Conservation (phyloP, 352 stramenopile genomes). For the Globisporangium takayamanum region DNA sequence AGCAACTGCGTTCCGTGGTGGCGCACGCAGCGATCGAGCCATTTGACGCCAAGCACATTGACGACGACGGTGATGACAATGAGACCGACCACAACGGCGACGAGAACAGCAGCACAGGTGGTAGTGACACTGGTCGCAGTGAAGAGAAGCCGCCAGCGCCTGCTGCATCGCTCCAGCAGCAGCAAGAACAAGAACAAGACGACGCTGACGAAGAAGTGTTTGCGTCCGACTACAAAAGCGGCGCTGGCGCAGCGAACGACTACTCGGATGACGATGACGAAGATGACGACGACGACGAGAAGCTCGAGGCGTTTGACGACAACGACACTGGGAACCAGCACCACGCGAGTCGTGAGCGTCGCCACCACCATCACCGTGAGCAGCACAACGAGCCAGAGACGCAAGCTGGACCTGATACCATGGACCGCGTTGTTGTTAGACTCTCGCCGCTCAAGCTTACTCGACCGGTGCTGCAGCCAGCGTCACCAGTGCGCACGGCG, state of each 20-base stretch:
- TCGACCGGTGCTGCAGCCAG: background rate
- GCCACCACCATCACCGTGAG: constrained; percentile 2
- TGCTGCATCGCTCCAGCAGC: background rate
- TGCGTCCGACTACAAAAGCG: constrained; percentile 15
- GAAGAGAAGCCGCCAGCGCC: constrained; percentile 1
- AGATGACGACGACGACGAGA: constrained; percentile 23
- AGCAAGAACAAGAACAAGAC: constrained; percentile 13
- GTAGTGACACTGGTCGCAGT: background rate
- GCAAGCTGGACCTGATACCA: background rate
- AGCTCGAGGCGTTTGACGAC: constrained; percentile 37
- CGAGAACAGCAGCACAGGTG: background rate
- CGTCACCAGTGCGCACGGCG: constrained; percentile 8
- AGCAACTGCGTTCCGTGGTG: background rate
- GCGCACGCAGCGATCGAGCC: constrained; percentile 11
- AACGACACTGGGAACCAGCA: constrained; percentile 12
- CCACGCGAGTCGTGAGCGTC: constrained; percentile 4
- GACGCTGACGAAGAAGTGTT: constrained; percentile 15
- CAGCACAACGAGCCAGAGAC: constrained; percentile 1
- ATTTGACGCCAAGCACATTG: constrained; percentile 13
- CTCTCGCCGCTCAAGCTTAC: constrained; percentile 29
- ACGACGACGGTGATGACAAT: constrained; percentile 15
- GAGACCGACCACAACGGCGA: constrained; percentile 10
- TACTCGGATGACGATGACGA: constrained; percentile 7
- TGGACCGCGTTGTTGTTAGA: constrained; percentile 33
- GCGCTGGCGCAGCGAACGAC: background rate